phyloP scores from a whole-genome alignment of 1,284 basidiomycete genomes.

The Fistulinella cinereoalba region DNA sequence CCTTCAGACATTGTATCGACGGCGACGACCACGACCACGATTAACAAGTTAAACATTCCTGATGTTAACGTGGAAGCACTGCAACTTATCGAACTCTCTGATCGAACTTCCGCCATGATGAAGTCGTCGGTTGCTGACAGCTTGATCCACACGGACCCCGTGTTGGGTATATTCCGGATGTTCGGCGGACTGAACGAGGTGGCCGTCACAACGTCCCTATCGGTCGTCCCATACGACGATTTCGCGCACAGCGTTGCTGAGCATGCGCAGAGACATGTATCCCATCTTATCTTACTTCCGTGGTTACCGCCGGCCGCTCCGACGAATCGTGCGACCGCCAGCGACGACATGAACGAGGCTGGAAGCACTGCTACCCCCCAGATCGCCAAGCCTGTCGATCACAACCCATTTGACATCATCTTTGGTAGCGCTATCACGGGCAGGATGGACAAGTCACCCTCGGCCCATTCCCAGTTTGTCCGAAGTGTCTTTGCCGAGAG shows the following conservation, averaged over 20 bases:
- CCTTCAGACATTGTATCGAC: conserved; percentile 5
- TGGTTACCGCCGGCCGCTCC: conserved; percentile 55
- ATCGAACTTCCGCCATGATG: conserved; percentile 89
- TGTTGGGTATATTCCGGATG: conserved; percentile 81
- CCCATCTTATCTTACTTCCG: conserved; percentile 82
- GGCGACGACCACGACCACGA: conserved; percentile 10
- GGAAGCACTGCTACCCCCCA: conserved; percentile 1
- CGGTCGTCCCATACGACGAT: conserved; percentile 67
- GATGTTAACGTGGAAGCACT: conserved; percentile 58
- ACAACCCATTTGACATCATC: conserved; percentile 61
- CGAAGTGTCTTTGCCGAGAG: conserved; percentile 76
- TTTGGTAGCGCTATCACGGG: conserved; percentile 39
- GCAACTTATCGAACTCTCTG: conserved; percentile 86
- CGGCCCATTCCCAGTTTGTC: conserved; percentile 78
- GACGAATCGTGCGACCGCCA: too few relatives aligned
- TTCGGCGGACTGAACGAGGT: conserved; percentile 80
- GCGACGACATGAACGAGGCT: too few relatives aligned
- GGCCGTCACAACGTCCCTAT: conserved; percentile 62
- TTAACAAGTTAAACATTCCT: conserved; percentile 11
- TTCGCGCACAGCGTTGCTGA: conserved; percentile 66
- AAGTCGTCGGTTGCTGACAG: conserved; percentile 77
- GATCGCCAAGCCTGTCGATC: conserved; percentile 8
- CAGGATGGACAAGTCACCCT: conserved; percentile 32
- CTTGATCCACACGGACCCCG: conserved; percentile 72
- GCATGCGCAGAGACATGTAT: conserved; percentile 58